These are phyloP conservation scores for Poa pratensis DNA, from an alignment of 176 grass and related monocot species.

Conservation along the genomic window DNA sequence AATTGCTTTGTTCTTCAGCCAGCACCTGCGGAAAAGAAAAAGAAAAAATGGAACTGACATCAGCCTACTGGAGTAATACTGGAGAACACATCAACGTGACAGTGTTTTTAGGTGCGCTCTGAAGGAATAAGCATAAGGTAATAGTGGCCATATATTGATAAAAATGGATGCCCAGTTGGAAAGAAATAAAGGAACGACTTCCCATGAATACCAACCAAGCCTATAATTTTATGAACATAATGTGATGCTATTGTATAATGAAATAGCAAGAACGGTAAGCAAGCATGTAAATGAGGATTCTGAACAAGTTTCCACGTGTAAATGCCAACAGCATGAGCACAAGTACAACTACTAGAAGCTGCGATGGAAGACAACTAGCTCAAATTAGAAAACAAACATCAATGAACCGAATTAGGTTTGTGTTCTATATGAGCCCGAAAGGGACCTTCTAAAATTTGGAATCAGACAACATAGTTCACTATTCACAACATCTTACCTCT, in stretches of 20 bases:
- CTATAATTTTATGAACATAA: constrained; percentile 28
- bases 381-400: constrained; percentile 29
- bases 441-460: background rate
- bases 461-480: background rate
- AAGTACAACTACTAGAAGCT: background rate
- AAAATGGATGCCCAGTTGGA: constrained; percentile 17
- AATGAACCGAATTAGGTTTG: background rate
- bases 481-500: constrained; percentile 9
- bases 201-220: background rate
- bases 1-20: constrained; percentile 41
- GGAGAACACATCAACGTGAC: constrained; percentile 30
- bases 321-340: constrained; percentile 12
- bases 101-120: constrained; percentile 24
- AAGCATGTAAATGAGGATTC: constrained; percentile 28
- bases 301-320: constrained; percentile 23
- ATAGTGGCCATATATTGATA: constrained; percentile 1
- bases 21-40: constrained; percentile 41
- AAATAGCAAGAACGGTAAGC: constrained; percentile 9
- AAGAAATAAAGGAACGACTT: constrained; percentile 10
- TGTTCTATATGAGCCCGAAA: background rate
- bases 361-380: constrained; percentile 2
- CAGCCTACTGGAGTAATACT: constrained; percentile 35
- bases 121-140: constrained; percentile 32
- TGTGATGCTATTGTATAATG: background rate
- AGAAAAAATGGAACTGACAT: background rate